Base-by-base conservation (phyloP, 2,329 filamentous ascomycete species). In the Fusarium austroafricanum region DNA sequence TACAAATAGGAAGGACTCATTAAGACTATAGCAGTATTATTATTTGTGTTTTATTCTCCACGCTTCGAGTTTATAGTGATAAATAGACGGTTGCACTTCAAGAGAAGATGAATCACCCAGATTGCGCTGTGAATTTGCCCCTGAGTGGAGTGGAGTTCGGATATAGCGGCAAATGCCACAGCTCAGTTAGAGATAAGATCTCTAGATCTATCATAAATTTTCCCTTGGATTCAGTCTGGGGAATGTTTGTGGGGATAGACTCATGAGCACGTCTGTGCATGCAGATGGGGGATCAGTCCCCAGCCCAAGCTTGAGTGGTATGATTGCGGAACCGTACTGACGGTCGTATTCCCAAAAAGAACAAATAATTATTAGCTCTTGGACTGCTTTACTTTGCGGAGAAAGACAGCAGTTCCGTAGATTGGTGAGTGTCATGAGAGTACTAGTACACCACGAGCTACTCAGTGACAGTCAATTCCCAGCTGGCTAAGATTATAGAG, bases 191-290 rank as follows among this genome's bases (percentile, higher is more conserved):
- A 31, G 26, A 18, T 23, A 42, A 42, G 40, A 65, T 68, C 40
- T 68, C 40, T 26, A 21, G 23, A 33, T 50, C 49, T 6, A 20
- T 21, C 3, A 26, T n/a, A 38, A 33, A n/a, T 26, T 18, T 49
- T 6, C 11, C 14, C n/a, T 42, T 23, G 42, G 31, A 35, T 21
- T 40, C 8, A 39, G 43, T 35, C 29, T 51, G 42, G 47, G 53
- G 59, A n/a, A 33, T 15, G 17, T 15, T 53, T 44, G 37, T 68
- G 70, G 70, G 70, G 70, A 71, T 65, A 39, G n/a, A 49, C 43
- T 50, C 55, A 44, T 47, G 40, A 42, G 20, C 39, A 39, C 37
- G 39, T 56, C 63, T 49, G 57, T 62, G 40, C 38, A 42, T 61
- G 57, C 40, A 28, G 53, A 63, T 60, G 57, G 47, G 60, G 66